A percentile compares a stretch with the other conserved stretches of the same genome.
These are phyloP conservation scores for Cladosporium sp. DNA, from an alignment of 2,329 filamentous ascomycete genomes.

Conservation along the genomic window DNA sequence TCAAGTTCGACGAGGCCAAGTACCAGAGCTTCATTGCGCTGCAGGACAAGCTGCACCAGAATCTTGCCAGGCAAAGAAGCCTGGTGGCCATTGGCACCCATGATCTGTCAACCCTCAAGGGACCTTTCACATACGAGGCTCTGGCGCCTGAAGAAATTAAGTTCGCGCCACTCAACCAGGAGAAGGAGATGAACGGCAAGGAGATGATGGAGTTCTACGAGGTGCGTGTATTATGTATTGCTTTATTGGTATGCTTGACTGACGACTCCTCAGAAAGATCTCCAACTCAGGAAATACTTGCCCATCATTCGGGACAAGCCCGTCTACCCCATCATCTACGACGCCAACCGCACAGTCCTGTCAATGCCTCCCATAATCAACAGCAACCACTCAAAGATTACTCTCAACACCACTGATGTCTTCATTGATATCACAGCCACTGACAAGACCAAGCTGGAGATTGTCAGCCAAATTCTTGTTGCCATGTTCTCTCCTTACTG, in stretches of 20 bases:
- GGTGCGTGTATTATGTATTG: conserved; percentile 33
- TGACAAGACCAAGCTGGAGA: conserved; percentile 92
- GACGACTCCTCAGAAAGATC: conserved; percentile 64
- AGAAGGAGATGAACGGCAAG: conserved; percentile 77
- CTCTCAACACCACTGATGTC: conserved; percentile 82
- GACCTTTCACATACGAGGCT: conserved; percentile 95
- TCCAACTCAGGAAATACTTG: conserved; percentile 82
- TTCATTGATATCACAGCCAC: conserved; percentile 97
- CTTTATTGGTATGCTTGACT: conserved; percentile 6
- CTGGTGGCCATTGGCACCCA: conserved; percentile 97
- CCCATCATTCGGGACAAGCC: conserved; percentile 92
- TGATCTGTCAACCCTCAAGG: conserved; percentile 87
- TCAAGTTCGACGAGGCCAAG: conserved; percentile 84
- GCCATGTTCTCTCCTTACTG: conserved; percentile 97
- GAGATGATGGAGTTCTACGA: conserved; percentile 94
- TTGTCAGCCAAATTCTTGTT: conserved; percentile 92
- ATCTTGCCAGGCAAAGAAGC: conserved; percentile 86
- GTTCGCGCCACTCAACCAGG: conserved; percentile 88
- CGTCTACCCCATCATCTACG: conserved; percentile 93
- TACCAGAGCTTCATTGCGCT: conserved; percentile 98
- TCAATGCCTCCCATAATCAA: conserved; percentile 98
- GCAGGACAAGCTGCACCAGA: conserved; percentile 97
- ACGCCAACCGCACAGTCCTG: conserved; percentile 80
- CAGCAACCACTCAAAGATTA: conserved; percentile 94
- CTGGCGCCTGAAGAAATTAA: conserved; percentile 85